phyloP scores from a whole-genome alignment of 768 basidiomycete species.

The Mycena epipterygia region DNA sequence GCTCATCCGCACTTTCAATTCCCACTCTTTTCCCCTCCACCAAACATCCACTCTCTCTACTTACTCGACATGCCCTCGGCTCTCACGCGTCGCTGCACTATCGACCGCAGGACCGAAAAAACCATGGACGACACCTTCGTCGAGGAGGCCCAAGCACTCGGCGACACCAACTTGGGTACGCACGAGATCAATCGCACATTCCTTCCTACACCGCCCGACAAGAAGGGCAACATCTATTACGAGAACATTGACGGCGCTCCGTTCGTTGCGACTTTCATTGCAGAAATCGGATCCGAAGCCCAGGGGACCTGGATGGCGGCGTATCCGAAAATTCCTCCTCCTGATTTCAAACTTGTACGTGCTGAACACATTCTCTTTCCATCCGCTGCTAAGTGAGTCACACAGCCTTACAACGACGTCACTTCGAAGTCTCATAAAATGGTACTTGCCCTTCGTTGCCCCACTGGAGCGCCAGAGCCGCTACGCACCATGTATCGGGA shows the following conservation, averaged over 20 bases:
- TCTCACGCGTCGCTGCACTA: constrained; percentile 1
- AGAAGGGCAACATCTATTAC: constrained; percentile 3
- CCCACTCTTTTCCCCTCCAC: not conserved
- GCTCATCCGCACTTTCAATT: not conserved
- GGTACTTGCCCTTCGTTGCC: constrained; percentile 4
- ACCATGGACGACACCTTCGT: not conserved
- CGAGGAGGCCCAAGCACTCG: not conserved
- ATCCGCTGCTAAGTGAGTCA: not conserved
- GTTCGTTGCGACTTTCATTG: constrained; percentile 9
- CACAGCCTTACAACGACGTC: constrained; percentile 12
- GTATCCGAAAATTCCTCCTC: constrained; percentile 7
- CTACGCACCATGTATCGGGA: not conserved
- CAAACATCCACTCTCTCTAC: not conserved
- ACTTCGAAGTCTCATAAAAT: not conserved
- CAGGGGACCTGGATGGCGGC: constrained; percentile 22
- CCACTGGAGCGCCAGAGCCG: not conserved
- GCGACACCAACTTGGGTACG: not conserved
- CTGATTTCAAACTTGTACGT: not conserved
- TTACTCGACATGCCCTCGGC: not conserved
- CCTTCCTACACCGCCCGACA: not conserved
- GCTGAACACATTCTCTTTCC: not conserved
- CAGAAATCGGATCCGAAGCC: constrained; percentile 20
- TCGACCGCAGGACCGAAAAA: not conserved
- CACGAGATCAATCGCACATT: not conserved
- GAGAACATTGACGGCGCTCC: not conserved